Percentiles rank a stretch among this genome's conserved stretches.
phyloP scores from a whole-genome alignment of 2,329 filamentous ascomycete genomes.

The Myrmaecium sp. region DNA sequence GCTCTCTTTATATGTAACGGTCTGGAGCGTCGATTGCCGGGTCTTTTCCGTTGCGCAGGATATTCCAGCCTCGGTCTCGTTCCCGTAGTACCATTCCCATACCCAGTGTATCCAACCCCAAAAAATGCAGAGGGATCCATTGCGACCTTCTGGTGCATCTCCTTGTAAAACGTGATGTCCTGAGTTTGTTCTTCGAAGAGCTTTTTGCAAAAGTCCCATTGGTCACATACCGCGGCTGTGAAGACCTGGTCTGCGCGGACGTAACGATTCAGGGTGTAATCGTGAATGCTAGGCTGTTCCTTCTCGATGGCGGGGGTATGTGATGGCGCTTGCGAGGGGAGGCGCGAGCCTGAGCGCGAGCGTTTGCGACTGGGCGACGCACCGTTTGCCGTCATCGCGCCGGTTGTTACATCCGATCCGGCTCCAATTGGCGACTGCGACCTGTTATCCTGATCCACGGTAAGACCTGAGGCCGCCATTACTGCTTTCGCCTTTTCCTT shows the following conservation, averaged over 20 bases:
- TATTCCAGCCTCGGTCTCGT: slow-evolving; percentile 59
- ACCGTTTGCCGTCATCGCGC: slow-evolving; percentile 33
- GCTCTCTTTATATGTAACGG: slow-evolving; percentile 59
- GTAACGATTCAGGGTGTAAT: slow-evolving; percentile 44
- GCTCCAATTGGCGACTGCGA: slow-evolving; percentile 15
- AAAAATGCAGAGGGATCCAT: slow-evolving; percentile 42
- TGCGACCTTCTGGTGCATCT: slow-evolving; percentile 45
- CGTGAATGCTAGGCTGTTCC: slow-evolving; percentile 16
- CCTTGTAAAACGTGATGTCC: slow-evolving; percentile 52
- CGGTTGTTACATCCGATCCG: no score
- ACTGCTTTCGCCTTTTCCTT: slow-evolving; percentile 45
- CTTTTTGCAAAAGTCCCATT: slow-evolving; percentile 22
- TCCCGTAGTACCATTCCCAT: slow-evolving; percentile 72
- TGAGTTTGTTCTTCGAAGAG: slow-evolving; percentile 46
- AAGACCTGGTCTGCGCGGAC: slow-evolving; percentile 46
- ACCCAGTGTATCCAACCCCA: slow-evolving; percentile 67
- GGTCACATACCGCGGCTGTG: slow-evolving; percentile 35
- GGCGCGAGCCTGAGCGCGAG: slow-evolving; percentile 41
- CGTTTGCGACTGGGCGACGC: slow-evolving; percentile 36
- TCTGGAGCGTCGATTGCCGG: slow-evolving; percentile 59
- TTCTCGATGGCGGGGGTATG: slow-evolving; percentile 22
- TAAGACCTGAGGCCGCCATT: slow-evolving; percentile 34
- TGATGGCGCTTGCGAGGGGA: slow-evolving; percentile 23
- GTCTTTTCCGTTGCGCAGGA: slow-evolving; percentile 56
- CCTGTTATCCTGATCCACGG: slow-evolving; percentile 12